These are phyloP conservation scores for Saccharomycopsis fibuligera DNA, from an alignment of 805 yeast genomes.

Conservation along the genomic window DNA sequence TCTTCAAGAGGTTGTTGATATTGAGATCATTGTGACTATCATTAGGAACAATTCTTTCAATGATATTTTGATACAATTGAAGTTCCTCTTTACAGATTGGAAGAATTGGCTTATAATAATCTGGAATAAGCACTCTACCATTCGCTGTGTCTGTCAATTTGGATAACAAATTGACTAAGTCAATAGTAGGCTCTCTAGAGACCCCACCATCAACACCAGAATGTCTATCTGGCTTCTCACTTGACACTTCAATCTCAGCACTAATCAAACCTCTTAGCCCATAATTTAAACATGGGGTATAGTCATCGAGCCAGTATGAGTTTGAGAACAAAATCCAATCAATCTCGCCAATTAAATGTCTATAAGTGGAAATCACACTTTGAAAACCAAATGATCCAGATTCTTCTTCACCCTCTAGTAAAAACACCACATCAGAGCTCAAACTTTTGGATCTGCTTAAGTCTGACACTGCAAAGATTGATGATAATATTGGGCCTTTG, in stretches of 20 bases:
- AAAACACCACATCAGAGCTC: slow-evolving; percentile 67
- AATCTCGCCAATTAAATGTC: slow-evolving; percentile 55
- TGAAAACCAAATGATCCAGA: slow-evolving; percentile 85
- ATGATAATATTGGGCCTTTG: slow-evolving; percentile 87
- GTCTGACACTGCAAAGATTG: slow-evolving; percentile 81
- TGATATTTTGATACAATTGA: slow-evolving; percentile 54
- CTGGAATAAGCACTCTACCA: slow-evolving; percentile 56
- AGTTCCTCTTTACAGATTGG: slow-evolving; percentile 54
- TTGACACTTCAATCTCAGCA: slow-evolving; percentile 60
- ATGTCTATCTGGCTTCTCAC: slow-evolving; percentile 83
- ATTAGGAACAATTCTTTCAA: slow-evolving; percentile 30
- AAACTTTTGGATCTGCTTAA: slow-evolving; percentile 46
- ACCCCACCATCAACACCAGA: slow-evolving; percentile 97
- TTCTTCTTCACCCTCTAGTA: slow-evolving; percentile 95
- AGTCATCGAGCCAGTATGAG: slow-evolving; percentile 90
- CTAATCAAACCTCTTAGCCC: slow-evolving; percentile 91
- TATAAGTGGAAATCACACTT: slow-evolving; percentile 48
- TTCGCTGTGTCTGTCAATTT: slow-evolving; percentile 47
- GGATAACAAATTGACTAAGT: slow-evolving; percentile 66
- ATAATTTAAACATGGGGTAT: slow-evolving; percentile 85
- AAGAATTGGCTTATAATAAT: slow-evolving; percentile 62
- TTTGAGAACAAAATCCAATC: slow-evolving; percentile 90
- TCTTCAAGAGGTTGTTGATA: slow-evolving; percentile 51
- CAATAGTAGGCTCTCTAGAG: slow-evolving; percentile 82
- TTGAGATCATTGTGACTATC: slow-evolving; percentile 22